Evolutionary conservation across 495 filamentous ascomycete species (phyloP), one percentile per base, ranked within the genome.

Genomic region (Talaromyces borbonicus): DNA sequence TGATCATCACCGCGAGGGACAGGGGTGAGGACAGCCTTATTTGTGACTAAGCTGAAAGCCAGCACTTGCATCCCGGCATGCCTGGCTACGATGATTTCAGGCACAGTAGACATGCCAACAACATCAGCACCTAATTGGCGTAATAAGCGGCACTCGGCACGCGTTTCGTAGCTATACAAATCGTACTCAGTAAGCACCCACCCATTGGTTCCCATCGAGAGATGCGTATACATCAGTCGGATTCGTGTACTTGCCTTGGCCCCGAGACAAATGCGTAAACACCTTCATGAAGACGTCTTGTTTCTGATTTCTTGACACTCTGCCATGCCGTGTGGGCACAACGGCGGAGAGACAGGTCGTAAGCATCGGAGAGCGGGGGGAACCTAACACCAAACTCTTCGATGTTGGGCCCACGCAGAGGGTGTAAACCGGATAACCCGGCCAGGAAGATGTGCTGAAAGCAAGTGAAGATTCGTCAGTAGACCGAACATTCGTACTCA

Each of bases 81-180:
- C 50, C 84, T 71, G 11, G 84, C 84, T 14, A 83, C 78, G 40
- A 87, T 73, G 31, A 87, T 80, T 56, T 89, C 84, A 8, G 84
- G 84, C 12, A 87, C 80, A 5, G 83, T 87, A 14, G 80, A 84
- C 84, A 88, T 87, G 7, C 83, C 84, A 3, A 87, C 84, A 14
- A 87, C 60, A 59, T 88, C 83, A 20, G 81, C 83, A 6, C 83
- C 83, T 11, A 85, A 57, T 26, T 58, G 63, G 22, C 68, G 71
- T 48, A 89, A 71, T 75, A 88, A 79, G 15, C 84, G 75, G 51
- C 84, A 87, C 57, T 89, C 84, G 9, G 84, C 81, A 49, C 84
- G 71, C 1, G 84, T 88, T 55, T 88, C 84, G 59, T 85, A 85
- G 43, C 79, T 83, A 53, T 43, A 47, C 20, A 50, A 44, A 12